Evolutionary conservation across 176 grass and related monocot genomes (phyloP).

Genomic region (Oropetium thomaeum): DNA sequence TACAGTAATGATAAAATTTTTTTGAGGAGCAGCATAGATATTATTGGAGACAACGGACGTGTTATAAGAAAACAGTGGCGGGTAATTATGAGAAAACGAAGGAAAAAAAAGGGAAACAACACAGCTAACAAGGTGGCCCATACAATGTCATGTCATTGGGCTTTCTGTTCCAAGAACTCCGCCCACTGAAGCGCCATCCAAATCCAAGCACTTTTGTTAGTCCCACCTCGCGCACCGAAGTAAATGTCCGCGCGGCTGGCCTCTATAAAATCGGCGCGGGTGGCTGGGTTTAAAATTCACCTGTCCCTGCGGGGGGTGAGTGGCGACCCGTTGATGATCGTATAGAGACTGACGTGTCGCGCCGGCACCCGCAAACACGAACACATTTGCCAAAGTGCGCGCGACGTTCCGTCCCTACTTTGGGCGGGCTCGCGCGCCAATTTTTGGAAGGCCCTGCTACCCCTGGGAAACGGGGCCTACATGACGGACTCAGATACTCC

Average conservation of each 20-base stretch:
- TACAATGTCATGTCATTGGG: neutral
- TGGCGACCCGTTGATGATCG: slow-evolving; percentile 69
- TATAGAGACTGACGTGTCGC: slow-evolving; percentile 58
- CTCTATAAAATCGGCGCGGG: neutral
- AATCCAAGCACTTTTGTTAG: neutral
- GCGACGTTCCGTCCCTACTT: slow-evolving; percentile 56
- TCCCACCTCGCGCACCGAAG: neutral
- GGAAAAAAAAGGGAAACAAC: too few relatives aligned
- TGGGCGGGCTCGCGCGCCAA: slow-evolving; percentile 43
- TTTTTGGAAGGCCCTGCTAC: slow-evolving; percentile 56
- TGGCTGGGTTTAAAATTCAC: accelerated
- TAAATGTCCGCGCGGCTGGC: neutral
- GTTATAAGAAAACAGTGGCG: too few relatives aligned
- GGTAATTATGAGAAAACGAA: too few relatives aligned
- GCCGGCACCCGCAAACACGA: slow-evolving; percentile 49
- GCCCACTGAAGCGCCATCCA: neutral
- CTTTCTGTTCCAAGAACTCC: neutral
- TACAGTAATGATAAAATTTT: too few relatives aligned
- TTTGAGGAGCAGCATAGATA: too few relatives aligned
- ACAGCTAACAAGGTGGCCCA: neutral
- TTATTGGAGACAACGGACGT: too few relatives aligned
- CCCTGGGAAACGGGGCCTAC: slow-evolving; percentile 39
- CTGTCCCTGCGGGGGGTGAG: slow-evolving; percentile 56
- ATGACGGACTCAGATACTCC: neutral
- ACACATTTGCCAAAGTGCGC: slow-evolving; percentile 39